Evolutionary conservation across 768 basidiomycete genomes (phyloP).

Genomic region (Suillus subaureus): DNA sequence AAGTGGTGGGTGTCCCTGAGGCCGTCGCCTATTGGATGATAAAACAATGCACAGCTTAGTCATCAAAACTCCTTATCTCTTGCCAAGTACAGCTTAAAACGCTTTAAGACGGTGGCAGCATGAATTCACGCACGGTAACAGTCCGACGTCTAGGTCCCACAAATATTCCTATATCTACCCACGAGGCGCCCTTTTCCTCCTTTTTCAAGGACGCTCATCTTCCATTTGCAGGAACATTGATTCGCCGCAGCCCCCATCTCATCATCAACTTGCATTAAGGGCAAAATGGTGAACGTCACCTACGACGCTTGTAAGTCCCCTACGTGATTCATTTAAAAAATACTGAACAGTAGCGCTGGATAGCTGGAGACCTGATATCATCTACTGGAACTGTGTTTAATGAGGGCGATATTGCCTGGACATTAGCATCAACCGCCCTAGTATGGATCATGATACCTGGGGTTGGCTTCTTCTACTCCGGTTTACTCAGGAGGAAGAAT

Average conservation of each 20-base stretch:
- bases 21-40: slow-evolving; percentile 1
- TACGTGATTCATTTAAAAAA: not conserved
- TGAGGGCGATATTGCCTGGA: slow-evolving; percentile 71
- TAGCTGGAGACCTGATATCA: slow-evolving; percentile 44
- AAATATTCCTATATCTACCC: slow-evolving; percentile 23
- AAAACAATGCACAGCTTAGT: slow-evolving; percentile 11
- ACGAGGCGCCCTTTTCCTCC: not conserved
- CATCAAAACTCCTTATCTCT: slow-evolving; percentile 16
- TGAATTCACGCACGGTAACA: slow-evolving; percentile 12
- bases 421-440: slow-evolving; percentile 72
- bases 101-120: not conserved
- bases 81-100: slow-evolving; percentile 4
- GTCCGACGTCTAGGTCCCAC: slow-evolving; percentile 20
- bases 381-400: slow-evolving; percentile 43
- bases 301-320: slow-evolving; percentile 41
- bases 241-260: slow-evolving; percentile 3
- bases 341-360: not conserved
- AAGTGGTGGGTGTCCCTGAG: not conserved
- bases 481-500: slow-evolving; percentile 89
- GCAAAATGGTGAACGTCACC: slow-evolving; percentile 46
- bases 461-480: slow-evolving; percentile 89
- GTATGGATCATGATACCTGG: slow-evolving; percentile 88
- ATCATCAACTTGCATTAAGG: not conserved
- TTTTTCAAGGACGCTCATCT: slow-evolving; percentile 12
- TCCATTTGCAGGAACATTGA: not conserved